A percentile compares a stretch with the other conserved stretches of the same genome.
These are phyloP conservation scores for Podospora conica DNA, from an alignment of 495 filamentous ascomycete genomes.

Conservation along the genomic window DNA sequence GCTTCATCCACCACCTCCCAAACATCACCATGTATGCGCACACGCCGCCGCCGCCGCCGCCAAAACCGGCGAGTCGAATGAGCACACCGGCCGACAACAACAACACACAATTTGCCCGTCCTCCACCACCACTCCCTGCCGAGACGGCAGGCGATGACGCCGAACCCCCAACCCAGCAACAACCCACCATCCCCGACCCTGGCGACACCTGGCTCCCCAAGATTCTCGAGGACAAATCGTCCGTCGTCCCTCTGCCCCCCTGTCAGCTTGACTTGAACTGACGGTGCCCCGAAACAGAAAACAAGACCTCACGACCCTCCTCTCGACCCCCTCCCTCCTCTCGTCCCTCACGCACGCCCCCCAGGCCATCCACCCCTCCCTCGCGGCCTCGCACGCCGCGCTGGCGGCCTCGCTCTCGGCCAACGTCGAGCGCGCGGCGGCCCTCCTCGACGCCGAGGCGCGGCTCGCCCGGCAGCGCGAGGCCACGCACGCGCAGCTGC, in stretches of 20 bases:
- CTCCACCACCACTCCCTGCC: conserved; percentile 30
- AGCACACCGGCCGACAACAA: conserved; percentile 45
- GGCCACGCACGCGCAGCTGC: conserved; percentile 69
- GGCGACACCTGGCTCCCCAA: conserved; percentile 62
- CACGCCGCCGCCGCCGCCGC: conserved; percentile 63
- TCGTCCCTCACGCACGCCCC: conserved; percentile 59
- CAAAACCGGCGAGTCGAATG: conserved; percentile 64
- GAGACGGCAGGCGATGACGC: conserved; percentile 7
- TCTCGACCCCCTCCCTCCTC: conserved; percentile 53
- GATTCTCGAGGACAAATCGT: conserved; percentile 71
- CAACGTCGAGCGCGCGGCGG: conserved; percentile 61
- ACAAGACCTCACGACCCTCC: conserved; percentile 61
- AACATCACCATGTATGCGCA: conserved; percentile 32
- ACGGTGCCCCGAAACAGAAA: no score
- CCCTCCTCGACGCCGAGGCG: conserved; percentile 51
- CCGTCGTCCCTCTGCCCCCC: no score
- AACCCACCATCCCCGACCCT: conserved; percentile 38
- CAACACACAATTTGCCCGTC: conserved; percentile 34
- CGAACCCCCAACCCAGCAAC: conserved; percentile 5
- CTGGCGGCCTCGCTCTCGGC: conserved; percentile 57
- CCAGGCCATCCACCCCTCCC: conserved; percentile 59
- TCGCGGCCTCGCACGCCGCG: conserved; percentile 45
- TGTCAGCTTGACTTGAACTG: no score
- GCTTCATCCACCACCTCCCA: neutral
- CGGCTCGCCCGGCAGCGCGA: conserved; percentile 58